phyloP scores from a whole-genome alignment of 139 green algal genomes.

The Choricystis sp. region DNA sequence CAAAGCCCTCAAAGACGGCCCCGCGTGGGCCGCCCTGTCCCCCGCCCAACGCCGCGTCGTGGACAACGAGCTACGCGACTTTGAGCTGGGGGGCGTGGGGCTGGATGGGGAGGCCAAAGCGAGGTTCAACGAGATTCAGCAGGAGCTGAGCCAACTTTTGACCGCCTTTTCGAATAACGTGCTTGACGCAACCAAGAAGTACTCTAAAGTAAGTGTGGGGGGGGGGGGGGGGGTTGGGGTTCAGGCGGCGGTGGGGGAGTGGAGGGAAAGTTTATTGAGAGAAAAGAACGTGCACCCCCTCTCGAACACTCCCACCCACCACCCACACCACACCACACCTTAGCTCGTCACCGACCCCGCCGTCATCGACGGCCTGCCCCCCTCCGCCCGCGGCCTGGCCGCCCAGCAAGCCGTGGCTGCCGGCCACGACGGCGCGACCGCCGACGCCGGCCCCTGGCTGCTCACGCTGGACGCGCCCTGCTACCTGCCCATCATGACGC shows the following conservation, averaged over 20 bases:
- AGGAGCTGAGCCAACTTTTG: slow-evolving; percentile 73
- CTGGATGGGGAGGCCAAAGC: slow-evolving; percentile 66
- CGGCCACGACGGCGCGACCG: slow-evolving; percentile 58
- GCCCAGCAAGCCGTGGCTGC: slow-evolving; percentile 37
- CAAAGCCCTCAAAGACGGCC: slow-evolving; percentile 40
- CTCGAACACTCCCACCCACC: too few relatives aligned
- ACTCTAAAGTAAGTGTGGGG: too few relatives aligned
- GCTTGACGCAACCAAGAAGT: slow-evolving; percentile 62
- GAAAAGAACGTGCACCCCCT: too few relatives aligned
- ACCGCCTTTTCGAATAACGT: slow-evolving; percentile 90
- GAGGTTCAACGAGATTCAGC: slow-evolving; percentile 89
- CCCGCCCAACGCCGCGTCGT: slow-evolving; percentile 66
- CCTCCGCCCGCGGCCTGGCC: slow-evolving; percentile 47
- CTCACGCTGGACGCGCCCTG: slow-evolving; percentile 88
- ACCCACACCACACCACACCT: too few relatives aligned
- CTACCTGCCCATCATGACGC: slow-evolving; percentile 72
- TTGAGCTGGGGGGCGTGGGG: slow-evolving; percentile 73
- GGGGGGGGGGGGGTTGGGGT: too few relatives aligned
- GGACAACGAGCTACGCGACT: slow-evolving; percentile 71
- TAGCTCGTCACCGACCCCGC: slow-evolving; percentile 60
- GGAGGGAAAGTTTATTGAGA: too few relatives aligned
- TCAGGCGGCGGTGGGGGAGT: too few relatives aligned
- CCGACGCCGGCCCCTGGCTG: slow-evolving; percentile 74
- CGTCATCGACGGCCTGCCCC: slow-evolving; percentile 65
- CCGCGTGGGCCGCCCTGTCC: slow-evolving; percentile 33